Evolutionary conservation across 768 basidiomycete species (phyloP).

Genomic region (Postia placenta): DNA sequence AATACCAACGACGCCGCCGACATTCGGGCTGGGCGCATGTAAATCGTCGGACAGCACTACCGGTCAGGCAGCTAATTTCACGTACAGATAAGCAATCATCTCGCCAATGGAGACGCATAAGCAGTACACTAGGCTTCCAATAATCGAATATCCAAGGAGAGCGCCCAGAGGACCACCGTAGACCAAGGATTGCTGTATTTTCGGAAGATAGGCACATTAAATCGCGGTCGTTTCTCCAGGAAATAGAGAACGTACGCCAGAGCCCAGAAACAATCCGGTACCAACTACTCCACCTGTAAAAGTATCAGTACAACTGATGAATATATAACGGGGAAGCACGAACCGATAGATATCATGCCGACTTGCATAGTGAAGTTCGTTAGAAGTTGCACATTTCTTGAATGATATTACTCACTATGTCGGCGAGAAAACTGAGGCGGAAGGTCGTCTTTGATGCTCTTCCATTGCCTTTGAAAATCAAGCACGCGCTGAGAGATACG

Average conservation of each 20-base stretch:
- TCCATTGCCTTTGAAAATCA: conserved; percentile 20
- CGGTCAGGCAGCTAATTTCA: background rate
- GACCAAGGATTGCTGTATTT: conserved; percentile 33
- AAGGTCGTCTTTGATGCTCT: conserved; percentile 20
- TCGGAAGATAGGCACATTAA: background rate
- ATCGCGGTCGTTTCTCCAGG: conserved; percentile 15
- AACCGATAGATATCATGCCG: conserved; percentile 24
- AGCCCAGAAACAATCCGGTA: conserved; percentile 36
- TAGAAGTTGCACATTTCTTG: background rate
- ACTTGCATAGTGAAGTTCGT: conserved; percentile 7
- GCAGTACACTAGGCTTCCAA: conserved; percentile 31
- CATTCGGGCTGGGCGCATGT: conserved; percentile 19
- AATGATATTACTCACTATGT: conserved; percentile 15
- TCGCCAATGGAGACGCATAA: conserved; percentile 34
- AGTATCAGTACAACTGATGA: no score
- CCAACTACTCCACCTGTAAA: conserved; percentile 28
- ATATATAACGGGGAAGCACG: background rate
- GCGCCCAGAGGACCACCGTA: conserved; percentile 50
- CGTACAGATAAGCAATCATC: conserved; percentile 25
- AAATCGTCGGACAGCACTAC: background rate
- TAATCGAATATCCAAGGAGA: conserved; percentile 40
- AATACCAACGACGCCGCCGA: conserved; percentile 30
- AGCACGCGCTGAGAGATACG: conserved; percentile 17
- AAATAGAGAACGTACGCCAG: conserved; percentile 10
- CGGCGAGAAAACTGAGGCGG: conserved; percentile 21